A percentile compares a stretch with the other conserved stretches of the same genome.
Conservation (phyloP, 495 filamentous ascomycete species). For the Aeminium ludgeri region DNA sequence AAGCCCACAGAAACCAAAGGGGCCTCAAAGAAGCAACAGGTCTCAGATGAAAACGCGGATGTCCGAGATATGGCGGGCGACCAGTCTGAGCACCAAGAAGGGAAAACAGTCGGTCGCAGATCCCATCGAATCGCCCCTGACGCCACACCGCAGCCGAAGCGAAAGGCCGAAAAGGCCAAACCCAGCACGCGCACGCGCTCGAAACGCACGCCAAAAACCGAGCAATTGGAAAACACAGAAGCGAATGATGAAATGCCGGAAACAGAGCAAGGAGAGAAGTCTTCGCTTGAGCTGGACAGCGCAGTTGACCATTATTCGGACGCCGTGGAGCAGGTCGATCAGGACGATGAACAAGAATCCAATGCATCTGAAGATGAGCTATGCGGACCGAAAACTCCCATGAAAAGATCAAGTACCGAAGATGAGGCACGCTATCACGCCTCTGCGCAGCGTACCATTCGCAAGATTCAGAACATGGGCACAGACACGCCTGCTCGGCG, state of each 20-base stretch:
- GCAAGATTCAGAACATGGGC: background rate
- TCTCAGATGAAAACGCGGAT: constrained; percentile 14
- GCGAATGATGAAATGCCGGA: constrained; percentile 3
- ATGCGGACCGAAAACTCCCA: constrained; percentile 15
- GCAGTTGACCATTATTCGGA: constrained; percentile 1
- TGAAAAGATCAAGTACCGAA: constrained; percentile 10
- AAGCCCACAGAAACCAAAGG: background rate
- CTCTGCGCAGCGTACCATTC: constrained; percentile 12
- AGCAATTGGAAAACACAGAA: no score
- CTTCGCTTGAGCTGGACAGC: background rate
- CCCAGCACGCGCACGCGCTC: constrained; percentile 2
- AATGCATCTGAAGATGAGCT: constrained; percentile 14
- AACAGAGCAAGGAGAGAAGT: background rate
- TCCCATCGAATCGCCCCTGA: background rate
- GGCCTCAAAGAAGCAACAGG: constrained; percentile 3
- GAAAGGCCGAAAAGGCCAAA: background rate
- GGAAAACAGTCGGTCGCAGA: background rate
- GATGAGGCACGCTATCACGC: constrained; percentile 8
- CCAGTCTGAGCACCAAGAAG: no score
- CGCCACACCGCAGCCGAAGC: background rate
- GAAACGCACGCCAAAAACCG: no score
- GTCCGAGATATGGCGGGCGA: background rate
- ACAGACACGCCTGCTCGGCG: background rate
- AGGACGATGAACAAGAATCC: background rate
- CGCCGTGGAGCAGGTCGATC: background rate